Percentiles rank a stretch among this genome's conserved stretches.
These are phyloP conservation scores for Aspergillus costaricaensis DNA, from an alignment of 2,329 filamentous ascomycete species.

Conservation along the genomic window DNA sequence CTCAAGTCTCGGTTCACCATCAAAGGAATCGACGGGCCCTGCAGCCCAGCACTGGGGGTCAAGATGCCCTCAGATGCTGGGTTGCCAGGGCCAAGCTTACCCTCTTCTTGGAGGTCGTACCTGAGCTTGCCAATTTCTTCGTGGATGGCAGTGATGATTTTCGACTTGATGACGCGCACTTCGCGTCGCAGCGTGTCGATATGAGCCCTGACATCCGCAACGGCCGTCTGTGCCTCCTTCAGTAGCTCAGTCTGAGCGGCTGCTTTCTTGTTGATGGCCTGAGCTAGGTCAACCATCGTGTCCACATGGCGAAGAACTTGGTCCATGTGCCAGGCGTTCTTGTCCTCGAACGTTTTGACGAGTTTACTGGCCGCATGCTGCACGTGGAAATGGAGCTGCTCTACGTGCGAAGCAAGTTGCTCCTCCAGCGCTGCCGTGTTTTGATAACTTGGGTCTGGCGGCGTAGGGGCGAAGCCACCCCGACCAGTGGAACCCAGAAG, in stretches of 20 bases:
- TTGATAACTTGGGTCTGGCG: conserved; percentile 24
- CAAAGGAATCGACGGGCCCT: background rate
- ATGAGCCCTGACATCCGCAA: conserved; percentile 18
- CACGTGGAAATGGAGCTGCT: conserved; percentile 26
- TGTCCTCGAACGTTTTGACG: conserved; percentile 20
- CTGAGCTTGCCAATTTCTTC: conserved; percentile 18
- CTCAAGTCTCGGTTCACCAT: background rate
- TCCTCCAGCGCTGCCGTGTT: conserved; percentile 27
- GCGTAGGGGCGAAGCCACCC: conserved; percentile 29
- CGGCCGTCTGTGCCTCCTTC: conserved; percentile 12
- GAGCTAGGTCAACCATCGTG: conserved; percentile 17
- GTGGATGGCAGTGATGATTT: conserved; percentile 12
- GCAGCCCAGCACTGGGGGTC: background rate
- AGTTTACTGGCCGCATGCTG: conserved; percentile 17
- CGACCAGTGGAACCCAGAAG: conserved; percentile 18
- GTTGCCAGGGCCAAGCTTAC: background rate
- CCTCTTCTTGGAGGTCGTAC: conserved; percentile 14
- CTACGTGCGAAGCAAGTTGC: conserved; percentile 21
- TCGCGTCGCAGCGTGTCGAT: conserved; percentile 16
- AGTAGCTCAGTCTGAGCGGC: conserved; percentile 18
- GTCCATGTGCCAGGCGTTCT: conserved; percentile 24
- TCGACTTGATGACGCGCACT: conserved; percentile 14
- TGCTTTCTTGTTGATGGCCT: conserved; percentile 16
- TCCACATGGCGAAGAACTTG: conserved; percentile 25
- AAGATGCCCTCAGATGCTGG: background rate